phyloP scores from a whole-genome alignment of 2,329 filamentous ascomycete species.

The Epichloe brachyelytri region DNA sequence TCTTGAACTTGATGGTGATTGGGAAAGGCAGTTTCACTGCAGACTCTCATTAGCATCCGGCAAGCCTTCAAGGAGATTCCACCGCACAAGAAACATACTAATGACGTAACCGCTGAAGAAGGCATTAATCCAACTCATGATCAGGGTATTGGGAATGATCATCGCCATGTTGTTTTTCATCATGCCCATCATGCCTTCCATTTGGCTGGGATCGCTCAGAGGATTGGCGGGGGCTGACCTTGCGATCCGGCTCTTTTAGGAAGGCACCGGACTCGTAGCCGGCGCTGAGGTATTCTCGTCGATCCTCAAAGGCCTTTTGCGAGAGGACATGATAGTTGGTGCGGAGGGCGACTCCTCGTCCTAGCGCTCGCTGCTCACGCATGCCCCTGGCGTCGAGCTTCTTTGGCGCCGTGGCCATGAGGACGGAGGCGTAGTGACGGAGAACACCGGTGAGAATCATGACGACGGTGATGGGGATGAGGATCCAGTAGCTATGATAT shows the following conservation, averaged over 20 bases:
- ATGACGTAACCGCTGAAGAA: conserved; percentile 99
- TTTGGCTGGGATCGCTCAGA: conserved; percentile 86
- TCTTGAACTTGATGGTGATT: conserved; percentile 97
- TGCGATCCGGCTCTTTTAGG: conserved; percentile 75
- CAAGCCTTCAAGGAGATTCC: neutral
- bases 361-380: conserved; percentile 74
- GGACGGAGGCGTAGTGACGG: conserved; percentile 88
- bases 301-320: conserved; percentile 59
- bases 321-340: conserved; percentile 72
- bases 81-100: conserved; percentile 37
- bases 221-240: conserved; percentile 86
- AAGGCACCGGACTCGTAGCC: conserved; percentile 79
- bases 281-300: conserved; percentile 68
- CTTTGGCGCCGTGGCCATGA: conserved; percentile 78
- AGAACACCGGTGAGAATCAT: conserved; percentile 96
- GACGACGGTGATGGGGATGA: conserved; percentile 91
- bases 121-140: conserved; percentile 99
- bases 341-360: conserved; percentile 75
- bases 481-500: conserved; percentile 80
- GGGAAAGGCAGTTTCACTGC: conserved; percentile 92
- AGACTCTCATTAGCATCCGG: conserved; percentile 10
- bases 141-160: conserved; percentile 97
- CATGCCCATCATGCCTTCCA: conserved; percentile 99
- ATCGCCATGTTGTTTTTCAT: conserved; percentile 99
- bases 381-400: conserved; percentile 61